Base-by-base conservation (phyloP, 176 grass and related monocot genomes). In the Zoysia pacifica region DNA sequence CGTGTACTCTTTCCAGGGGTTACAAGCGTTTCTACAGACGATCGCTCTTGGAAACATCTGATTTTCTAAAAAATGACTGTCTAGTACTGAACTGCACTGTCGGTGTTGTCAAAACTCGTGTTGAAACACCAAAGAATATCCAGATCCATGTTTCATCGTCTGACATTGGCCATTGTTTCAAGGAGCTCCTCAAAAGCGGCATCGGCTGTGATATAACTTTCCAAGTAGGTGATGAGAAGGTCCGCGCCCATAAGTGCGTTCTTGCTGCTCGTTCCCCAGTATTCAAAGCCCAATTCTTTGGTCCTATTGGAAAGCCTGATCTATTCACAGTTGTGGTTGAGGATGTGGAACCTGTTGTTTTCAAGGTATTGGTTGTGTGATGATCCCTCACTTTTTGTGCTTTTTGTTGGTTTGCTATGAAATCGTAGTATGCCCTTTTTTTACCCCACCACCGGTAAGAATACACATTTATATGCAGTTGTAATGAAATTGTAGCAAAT, bases 11-110 rank as follows among this genome's bases (percentile, higher is more conserved):
- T 75, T 73, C 49, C 84, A 97, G 93, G 93, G 93, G 93, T 49
- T 97, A 97, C 88, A 97, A 97, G 72, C 73, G 90, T 47, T 97
- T 97, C 85, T 97, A 88, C 93, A 93, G 83, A 86, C 88, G 90
- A 62, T 70, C 93, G 47, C 62, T 72, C 44, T 76, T 97, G 79
- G 90, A 97, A 79, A 52, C 75, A 62, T 97, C 93, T 3, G 87
- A 91, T 76, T 97, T 86, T 70, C 77, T 97, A 47, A 93, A 90
- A 78, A 75, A 93, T 3, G 93, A 97, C 73, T 90, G 90, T 67
- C 73, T 97, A 20, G 55, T 91, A 39, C 78, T 97, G 64, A 85
- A 97, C 81, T 97, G 93, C 81, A 97, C 93, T n/a, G 90, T 97
- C 2, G 93, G 90, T 69, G 93, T 97, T 74, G 70, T 97, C 69